Evolutionary conservation across 805 yeast genomes (phyloP).

Genomic region (Lipomyces lipofer): DNA sequence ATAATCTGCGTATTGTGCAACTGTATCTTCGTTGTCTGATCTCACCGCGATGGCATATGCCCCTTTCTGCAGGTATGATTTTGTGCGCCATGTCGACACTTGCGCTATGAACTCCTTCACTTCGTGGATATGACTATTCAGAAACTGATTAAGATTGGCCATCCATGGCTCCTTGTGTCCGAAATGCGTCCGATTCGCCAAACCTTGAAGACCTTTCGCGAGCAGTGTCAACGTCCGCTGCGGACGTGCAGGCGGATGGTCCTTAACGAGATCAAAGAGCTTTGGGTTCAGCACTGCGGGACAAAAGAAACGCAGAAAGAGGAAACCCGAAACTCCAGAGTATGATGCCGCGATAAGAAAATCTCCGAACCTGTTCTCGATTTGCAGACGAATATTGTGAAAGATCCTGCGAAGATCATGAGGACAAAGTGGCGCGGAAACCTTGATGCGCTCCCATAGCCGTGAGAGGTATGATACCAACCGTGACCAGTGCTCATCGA

Average conservation of each 20-base stretch:
- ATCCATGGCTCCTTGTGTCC: constrained; percentile 84
- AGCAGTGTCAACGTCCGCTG: constrained; percentile 79
- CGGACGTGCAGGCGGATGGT: constrained; percentile 67
- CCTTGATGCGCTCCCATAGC: constrained; percentile 66
- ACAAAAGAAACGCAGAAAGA: constrained; percentile 81
- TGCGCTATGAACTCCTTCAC: constrained; percentile 68
- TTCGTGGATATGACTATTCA: constrained; percentile 57
- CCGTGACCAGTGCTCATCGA: constrained; percentile 33
- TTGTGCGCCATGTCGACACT: constrained; percentile 47
- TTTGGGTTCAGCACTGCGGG: constrained; percentile 93
- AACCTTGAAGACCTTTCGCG: constrained; percentile 74
- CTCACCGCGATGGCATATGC: constrained; percentile 34
- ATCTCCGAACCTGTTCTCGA: constrained; percentile 44
- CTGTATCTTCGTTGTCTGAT: constrained; percentile 35
- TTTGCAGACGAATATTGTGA: constrained; percentile 59
- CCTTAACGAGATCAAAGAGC: constrained; percentile 67
- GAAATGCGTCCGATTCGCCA: constrained; percentile 74
- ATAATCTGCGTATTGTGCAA: constrained; percentile 34
- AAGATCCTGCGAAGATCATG: constrained; percentile 62
- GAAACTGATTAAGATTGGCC: constrained; percentile 65
- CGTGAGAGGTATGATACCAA: constrained; percentile 30
- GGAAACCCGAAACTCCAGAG: constrained; percentile 78
- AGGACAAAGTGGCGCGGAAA: constrained; percentile 75
- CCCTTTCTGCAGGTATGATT: constrained; percentile 10
- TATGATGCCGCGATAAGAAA: constrained; percentile 43